Percentiles rank a stretch among this genome's conserved stretches.
Conservation (phyloP, 2,329 filamentous ascomycete species). For the Balansia obtecta region DNA sequence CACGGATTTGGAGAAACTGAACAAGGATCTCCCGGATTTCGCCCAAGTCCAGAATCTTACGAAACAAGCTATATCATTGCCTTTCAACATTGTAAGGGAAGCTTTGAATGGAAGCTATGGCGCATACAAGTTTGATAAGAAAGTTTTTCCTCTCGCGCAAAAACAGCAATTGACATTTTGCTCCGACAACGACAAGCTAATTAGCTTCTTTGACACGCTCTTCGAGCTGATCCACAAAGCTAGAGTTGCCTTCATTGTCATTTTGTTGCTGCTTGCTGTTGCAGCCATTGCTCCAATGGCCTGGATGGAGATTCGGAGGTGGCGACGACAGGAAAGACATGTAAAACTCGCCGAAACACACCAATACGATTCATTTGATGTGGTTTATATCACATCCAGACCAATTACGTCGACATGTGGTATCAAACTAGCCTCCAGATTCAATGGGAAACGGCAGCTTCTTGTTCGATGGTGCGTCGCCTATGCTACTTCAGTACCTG, state of each 20-base stretch:
- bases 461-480: constrained; percentile 73
- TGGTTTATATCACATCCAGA: constrained; percentile 75
- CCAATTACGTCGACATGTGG: constrained; percentile 64
- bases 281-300: constrained; percentile 68
- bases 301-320: constrained; percentile 67
- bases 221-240: constrained; percentile 54
- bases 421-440: constrained; percentile 53
- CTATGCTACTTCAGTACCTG: constrained; percentile 74
- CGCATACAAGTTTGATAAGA: constrained; percentile 65
- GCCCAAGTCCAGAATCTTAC: constrained; percentile 74
- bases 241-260: constrained; percentile 62
- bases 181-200: constrained; percentile 70
- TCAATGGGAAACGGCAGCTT: constrained; percentile 55
- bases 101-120: constrained; percentile 60
- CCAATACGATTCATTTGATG: constrained; percentile 70
- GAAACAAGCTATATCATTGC: constrained; percentile 57
- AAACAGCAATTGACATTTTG: constrained; percentile 82
- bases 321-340: constrained; percentile 58
- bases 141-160: constrained; percentile 67
- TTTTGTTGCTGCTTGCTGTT: constrained; percentile 59
- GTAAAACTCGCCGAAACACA: constrained; percentile 52
- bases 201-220: constrained; percentile 69
- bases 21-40: constrained; percentile 72
- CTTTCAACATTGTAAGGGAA: constrained; percentile 69
- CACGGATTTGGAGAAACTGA: constrained; percentile 57